These are phyloP conservation scores for Decorospora gaudefroyi DNA, from an alignment of 2,329 filamentous ascomycete species.

Conservation along the genomic window DNA sequence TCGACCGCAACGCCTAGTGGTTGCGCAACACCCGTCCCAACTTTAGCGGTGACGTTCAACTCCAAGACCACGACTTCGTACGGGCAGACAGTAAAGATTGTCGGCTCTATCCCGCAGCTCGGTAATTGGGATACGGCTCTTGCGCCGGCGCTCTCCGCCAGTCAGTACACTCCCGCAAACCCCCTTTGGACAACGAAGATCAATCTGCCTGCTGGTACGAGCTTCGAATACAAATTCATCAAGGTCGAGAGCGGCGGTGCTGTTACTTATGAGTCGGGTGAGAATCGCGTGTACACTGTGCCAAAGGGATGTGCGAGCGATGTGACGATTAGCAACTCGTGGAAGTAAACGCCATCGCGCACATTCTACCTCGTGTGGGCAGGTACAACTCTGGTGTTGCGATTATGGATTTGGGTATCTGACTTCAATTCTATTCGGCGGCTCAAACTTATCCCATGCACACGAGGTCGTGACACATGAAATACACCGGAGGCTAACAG, in stretches of 20 bases:
- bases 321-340: constrained; percentile 24
- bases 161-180: constrained; percentile 50
- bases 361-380: too few species aligned
- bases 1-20: constrained; percentile 19
- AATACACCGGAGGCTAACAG: too few species aligned
- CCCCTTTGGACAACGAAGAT: constrained; percentile 55
- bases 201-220: constrained; percentile 50
- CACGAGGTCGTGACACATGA: too few species aligned
- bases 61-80: constrained; percentile 55
- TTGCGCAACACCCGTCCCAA: constrained; percentile 35
- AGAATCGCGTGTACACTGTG: constrained; percentile 50
- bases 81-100: constrained; percentile 56
- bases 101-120: constrained; percentile 51
- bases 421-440: too few species aligned
- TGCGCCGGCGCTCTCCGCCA: constrained; percentile 49
- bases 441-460: too few species aligned
- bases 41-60: constrained; percentile 50
- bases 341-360: constrained; percentile 38
- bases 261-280: constrained; percentile 52
- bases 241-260: constrained; percentile 53
- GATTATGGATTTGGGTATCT: too few species aligned
- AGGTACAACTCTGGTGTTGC: too few species aligned
- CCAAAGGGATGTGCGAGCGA: constrained; percentile 27
- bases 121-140: constrained; percentile 52
- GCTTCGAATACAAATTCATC: constrained; percentile 55